Evolutionary conservation across 2,329 filamentous ascomycete species (phyloP).

Genomic region (Alternaria conjuncta): DNA sequence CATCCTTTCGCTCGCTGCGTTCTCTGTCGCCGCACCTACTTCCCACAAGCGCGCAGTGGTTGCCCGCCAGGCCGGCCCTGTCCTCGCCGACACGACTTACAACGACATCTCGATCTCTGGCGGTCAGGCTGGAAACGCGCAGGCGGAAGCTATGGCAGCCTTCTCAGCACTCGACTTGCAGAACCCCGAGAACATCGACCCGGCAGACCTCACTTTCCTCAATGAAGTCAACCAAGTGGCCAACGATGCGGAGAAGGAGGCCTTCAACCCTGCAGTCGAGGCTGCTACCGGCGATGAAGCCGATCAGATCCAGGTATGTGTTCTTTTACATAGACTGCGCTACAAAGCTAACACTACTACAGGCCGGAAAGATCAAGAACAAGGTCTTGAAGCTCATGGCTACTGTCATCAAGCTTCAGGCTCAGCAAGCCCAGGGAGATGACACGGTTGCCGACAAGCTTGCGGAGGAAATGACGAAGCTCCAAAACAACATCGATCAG

Average conservation of each 20-base stretch:
- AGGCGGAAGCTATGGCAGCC: constrained; percentile 61
- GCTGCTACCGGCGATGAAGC: constrained; percentile 54
- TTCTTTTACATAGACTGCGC: background rate
- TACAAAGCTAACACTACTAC: constrained; percentile 1
- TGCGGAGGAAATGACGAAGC: constrained; percentile 58
- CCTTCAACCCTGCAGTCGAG: constrained; percentile 62
- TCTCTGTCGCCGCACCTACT: constrained; percentile 34
- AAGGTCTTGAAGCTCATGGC: constrained; percentile 66
- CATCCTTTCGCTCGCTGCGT: constrained; percentile 35
- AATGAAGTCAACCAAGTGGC: constrained; percentile 60
- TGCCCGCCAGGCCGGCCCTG: constrained; percentile 26
- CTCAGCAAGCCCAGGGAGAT: constrained; percentile 61
- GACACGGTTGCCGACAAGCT: constrained; percentile 53
- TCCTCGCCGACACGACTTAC: constrained; percentile 41
- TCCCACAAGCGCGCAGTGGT: constrained; percentile 24
- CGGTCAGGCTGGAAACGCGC: constrained; percentile 60
- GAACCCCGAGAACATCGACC: constrained; percentile 57
- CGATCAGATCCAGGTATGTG: constrained; percentile 51
- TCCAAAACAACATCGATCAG: constrained; percentile 60
- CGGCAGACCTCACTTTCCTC: constrained; percentile 59
- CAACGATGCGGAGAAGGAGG: constrained; percentile 61
- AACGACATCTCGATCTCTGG: constrained; percentile 58
- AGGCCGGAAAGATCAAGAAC: constrained; percentile 66
- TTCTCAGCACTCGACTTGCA: constrained; percentile 60
- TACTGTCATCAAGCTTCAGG: constrained; percentile 59